Evolutionary conservation across 2,329 filamentous ascomycete genomes (phyloP).

Genomic region (Elsinoe australis): DNA sequence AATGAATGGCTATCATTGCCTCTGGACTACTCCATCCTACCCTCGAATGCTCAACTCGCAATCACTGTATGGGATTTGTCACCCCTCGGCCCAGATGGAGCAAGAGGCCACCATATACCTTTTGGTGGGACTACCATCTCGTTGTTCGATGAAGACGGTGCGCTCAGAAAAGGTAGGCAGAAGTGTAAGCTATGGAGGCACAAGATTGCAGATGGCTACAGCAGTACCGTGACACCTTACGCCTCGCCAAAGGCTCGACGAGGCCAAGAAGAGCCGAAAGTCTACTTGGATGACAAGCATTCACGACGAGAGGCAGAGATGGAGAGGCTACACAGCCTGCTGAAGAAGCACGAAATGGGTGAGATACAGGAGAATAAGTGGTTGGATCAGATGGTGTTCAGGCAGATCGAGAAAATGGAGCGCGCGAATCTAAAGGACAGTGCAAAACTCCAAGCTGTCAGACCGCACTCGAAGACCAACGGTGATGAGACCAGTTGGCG

Average conservation of each 20-base stretch:
- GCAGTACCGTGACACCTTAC: slow-evolving; percentile 71
- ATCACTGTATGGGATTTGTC: slow-evolving; percentile 95
- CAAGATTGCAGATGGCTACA: slow-evolving; percentile 75
- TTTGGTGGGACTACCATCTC: slow-evolving; percentile 90
- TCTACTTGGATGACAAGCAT: slow-evolving; percentile 38
- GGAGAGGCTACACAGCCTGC: slow-evolving; percentile 76
- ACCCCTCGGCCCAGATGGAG: slow-evolving; percentile 62
- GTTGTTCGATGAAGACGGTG: slow-evolving; percentile 88
- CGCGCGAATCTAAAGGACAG: slow-evolving; percentile 34
- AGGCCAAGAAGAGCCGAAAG: slow-evolving; percentile 51
- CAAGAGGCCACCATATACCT: slow-evolving; percentile 70
- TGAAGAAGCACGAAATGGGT: slow-evolving; percentile 98
- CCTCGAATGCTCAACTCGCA: slow-evolving; percentile 72
- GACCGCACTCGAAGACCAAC: background rate
- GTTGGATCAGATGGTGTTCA: slow-evolving; percentile 91
- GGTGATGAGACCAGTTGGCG: slow-evolving; percentile 26
- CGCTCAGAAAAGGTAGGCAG: slow-evolving; percentile 82
- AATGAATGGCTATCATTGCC: slow-evolving; percentile 94
- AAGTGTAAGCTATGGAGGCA: slow-evolving; percentile 82
- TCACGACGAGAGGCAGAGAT: slow-evolving; percentile 56
- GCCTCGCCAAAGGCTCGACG: slow-evolving; percentile 49
- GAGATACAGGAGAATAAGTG: slow-evolving; percentile 89
- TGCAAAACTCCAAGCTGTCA: slow-evolving; percentile 16
- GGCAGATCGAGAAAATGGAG: slow-evolving; percentile 67
- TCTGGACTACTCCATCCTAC: slow-evolving; percentile 73